Percentiles rank a stretch among this genome's conserved stretches.
These are phyloP conservation scores for Arbutus unedo DNA, from an alignment of 148 eudicot genomes.

Conservation along the genomic window DNA sequence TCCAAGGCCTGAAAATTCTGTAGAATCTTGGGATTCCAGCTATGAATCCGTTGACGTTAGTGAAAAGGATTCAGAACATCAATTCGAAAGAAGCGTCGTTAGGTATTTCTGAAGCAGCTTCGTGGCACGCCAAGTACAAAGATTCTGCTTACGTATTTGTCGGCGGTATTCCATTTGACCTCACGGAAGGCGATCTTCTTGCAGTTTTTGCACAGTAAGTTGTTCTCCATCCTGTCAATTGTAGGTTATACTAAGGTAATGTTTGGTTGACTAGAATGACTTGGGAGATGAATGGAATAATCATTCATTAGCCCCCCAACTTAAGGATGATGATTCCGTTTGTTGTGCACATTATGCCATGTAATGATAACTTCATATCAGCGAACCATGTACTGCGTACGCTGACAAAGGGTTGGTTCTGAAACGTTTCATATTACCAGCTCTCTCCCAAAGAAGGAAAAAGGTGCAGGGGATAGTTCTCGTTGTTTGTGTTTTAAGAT, in stretches of 20 bases:
- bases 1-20: neutral
- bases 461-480: neutral
- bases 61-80: conserved; percentile 76
- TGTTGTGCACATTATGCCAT: neutral
- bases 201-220: conserved; percentile 82
- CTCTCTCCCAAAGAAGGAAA: neutral
- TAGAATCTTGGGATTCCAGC: neutral
- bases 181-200: conserved; percentile 92
- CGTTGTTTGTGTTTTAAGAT: neutral
- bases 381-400: neutral
- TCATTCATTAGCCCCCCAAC: too few relatives aligned
- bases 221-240: neutral
- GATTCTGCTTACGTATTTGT: conserved; percentile 84
- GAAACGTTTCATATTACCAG: neutral
- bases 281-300: too few relatives aligned
- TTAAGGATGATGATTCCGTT: neutral
- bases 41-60: conserved; percentile 94
- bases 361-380: neutral
- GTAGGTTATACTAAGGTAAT: neutral
- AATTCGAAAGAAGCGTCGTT: conserved; percentile 71
- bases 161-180: conserved; percentile 87
- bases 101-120: conserved; percentile 85
- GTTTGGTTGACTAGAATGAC: neutral
- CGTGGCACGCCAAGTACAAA: conserved; percentile 91
- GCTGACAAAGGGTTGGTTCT: neutral